Base-by-base conservation (phyloP, 192 early-diverging fungal genomes). In the Pilaira anomala region DNA sequence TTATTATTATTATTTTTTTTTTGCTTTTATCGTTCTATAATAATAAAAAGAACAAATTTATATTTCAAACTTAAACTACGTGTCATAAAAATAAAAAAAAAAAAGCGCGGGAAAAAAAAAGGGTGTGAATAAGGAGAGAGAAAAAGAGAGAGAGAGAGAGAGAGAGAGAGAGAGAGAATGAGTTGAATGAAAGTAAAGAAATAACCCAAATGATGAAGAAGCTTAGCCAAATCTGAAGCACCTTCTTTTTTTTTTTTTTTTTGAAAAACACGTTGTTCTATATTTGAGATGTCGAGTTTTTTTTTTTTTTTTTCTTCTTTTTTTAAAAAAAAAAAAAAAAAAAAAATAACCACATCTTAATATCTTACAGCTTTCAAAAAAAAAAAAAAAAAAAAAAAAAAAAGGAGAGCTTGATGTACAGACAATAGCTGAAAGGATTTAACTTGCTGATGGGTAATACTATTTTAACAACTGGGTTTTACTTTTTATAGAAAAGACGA, bases 231-330 rank as follows among this genome's bases (percentile, higher is more conserved):
- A 45, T 45, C 44, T 45, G 44, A 45, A 36, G 11, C 44, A 45
- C 16, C 44, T 16, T 16, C 18, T 2, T 13, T 7, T 45, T 18
- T 46, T 11, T 16, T 16, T 45, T 45, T 11, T 46, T 5, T 46
- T 46, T 2, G 7, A 19, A 19, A 46, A 41, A 41, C 8, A 41
- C 14, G 40, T 41, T 41, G n/a, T 41, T 12, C 8, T 14, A 41
- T 14, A 41, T 12, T 12, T 12, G 40, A 41, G 40, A 46, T 46
- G 14, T 46, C 19, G 45, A 51, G 25, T 16, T 24, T 51, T 22
- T 51, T 50, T 25, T 51, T 51, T 51, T 51, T 25, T 51, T 19
- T 50, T 19, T 24, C 21, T 24, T 24, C 22, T 50, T 50, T 50
- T 50, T 49, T 50, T 50, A 22, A 11, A 11, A 24, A 50, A 22